Evolutionary conservation across 2,329 filamentous ascomycete species (phyloP).

Genomic region (Exophiala oligosperma): DNA sequence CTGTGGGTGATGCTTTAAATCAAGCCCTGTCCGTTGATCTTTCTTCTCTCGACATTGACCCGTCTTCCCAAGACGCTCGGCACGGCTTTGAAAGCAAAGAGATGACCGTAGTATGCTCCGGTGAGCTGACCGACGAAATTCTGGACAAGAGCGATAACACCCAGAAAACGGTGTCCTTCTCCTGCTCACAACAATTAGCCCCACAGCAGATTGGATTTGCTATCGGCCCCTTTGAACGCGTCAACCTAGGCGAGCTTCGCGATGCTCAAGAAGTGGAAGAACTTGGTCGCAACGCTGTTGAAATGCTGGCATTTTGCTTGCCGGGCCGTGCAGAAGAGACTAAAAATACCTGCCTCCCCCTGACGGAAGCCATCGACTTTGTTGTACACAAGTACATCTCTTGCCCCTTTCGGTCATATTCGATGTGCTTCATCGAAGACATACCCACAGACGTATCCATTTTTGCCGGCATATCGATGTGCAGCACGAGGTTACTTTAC

Average conservation of each 20-base stretch:
- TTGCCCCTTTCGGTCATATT: constrained; percentile 90
- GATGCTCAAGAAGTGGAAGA: constrained; percentile 90
- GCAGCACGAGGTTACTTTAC: constrained; percentile 82
- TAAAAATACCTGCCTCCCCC: constrained; percentile 79
- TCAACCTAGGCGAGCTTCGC: constrained; percentile 85
- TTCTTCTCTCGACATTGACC: neutral
- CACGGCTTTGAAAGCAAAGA: constrained; percentile 49
- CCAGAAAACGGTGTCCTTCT: constrained; percentile 87
- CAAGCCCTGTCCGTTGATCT: constrained; percentile 20
- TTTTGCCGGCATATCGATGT: constrained; percentile 80
- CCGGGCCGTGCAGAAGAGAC: constrained; percentile 80
- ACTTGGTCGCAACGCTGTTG: constrained; percentile 81
- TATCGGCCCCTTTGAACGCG: constrained; percentile 89
- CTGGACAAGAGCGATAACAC: constrained; percentile 73
- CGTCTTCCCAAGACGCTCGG: constrained; percentile 14
- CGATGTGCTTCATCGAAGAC: constrained; percentile 92
- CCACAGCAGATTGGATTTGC: constrained; percentile 92
- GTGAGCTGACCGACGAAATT: constrained; percentile 81
- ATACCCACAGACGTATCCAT: constrained; percentile 72
- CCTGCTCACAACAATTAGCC: constrained; percentile 70
- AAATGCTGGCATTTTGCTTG: constrained; percentile 87
- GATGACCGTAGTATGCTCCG: constrained; percentile 87
- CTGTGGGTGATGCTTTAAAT: constrained; percentile 71
- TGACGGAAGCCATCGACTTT: constrained; percentile 84
- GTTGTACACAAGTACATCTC: constrained; percentile 85